These are phyloP conservation scores for Arthrinium puccinioides DNA, from an alignment of 2,329 filamentous ascomycete genomes.

Conservation along the genomic window DNA sequence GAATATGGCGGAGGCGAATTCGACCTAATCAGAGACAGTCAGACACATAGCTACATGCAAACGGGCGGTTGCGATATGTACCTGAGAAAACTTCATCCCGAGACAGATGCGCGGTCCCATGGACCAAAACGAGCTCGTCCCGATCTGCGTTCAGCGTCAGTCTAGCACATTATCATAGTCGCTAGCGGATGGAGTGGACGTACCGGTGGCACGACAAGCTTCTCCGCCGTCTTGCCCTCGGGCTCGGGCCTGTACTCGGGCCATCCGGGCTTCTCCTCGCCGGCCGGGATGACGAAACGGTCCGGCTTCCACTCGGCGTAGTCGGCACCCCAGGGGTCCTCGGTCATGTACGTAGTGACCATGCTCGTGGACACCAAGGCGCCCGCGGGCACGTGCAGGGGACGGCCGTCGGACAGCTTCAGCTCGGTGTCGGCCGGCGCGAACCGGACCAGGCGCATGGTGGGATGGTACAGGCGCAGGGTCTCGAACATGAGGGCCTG, in stretches of 20 bases:
- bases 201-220: conserved; percentile 2
- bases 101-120: conserved; percentile 2
- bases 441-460: background rate
- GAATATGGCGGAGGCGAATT: conserved; percentile 1
- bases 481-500: conserved; percentile 12
- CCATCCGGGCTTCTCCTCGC: background rate
- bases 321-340: background rate
- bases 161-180: too few species aligned
- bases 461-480: conserved; percentile 3
- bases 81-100: conserved; percentile 3
- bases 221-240: conserved; percentile 1
- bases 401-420: background rate
- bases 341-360: background rate
- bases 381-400: background rate
- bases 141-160: too few species aligned
- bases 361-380: background rate
- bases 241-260: conserved; percentile 1
- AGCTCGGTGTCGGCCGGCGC: background rate
- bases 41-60: background rate
- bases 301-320: conserved; percentile 1
- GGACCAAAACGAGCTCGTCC: conserved; percentile 1
- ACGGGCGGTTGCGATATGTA: background rate
- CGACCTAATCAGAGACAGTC: background rate
- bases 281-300: background rate
- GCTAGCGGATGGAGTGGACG: too few species aligned